phyloP scores from a whole-genome alignment of 495 filamentous ascomycete genomes.

The Penicillium maclennaniae region DNA sequence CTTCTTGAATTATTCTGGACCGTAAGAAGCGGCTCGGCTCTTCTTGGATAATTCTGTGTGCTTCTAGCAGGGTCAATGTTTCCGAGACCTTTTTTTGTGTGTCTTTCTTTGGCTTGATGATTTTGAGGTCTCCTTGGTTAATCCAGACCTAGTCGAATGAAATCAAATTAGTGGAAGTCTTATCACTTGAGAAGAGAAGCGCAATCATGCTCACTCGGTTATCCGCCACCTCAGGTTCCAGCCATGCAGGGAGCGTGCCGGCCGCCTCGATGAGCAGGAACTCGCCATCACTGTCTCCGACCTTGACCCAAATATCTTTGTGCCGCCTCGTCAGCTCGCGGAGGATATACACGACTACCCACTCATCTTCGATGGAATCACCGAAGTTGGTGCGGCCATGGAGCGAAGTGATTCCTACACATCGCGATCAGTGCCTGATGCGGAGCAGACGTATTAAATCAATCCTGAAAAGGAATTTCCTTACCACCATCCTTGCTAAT shows the following conservation, averaged over 20 bases:
- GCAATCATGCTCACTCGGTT: conserved; percentile 58
- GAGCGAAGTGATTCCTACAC: conserved; percentile 46
- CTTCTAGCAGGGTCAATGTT: conserved; percentile 56
- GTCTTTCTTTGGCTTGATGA: conserved; percentile 60
- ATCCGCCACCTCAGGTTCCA: conserved; percentile 85
- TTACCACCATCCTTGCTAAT: conserved; percentile 58
- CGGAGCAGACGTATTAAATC: neutral
- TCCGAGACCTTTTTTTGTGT: conserved; percentile 33
- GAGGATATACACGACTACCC: conserved; percentile 91
- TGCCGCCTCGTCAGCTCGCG: conserved; percentile 72
- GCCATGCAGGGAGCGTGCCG: conserved; percentile 79
- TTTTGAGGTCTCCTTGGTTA: conserved; percentile 64
- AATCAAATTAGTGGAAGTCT: neutral
- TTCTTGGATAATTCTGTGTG: conserved; percentile 52
- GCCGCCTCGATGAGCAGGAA: conserved; percentile 95
- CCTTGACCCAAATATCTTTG: conserved; percentile 72
- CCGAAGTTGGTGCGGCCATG: conserved; percentile 78
- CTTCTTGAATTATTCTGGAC: conserved; percentile 70
- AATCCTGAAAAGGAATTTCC: neutral
- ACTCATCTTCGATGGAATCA: conserved; percentile 94
- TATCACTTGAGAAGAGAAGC: neutral
- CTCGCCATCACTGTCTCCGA: conserved; percentile 86
- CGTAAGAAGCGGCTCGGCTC: conserved; percentile 54
- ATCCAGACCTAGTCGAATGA: conserved; percentile 60
- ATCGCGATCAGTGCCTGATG: neutral